Evolutionary conservation across 345 rosid genomes (phyloP), one percentile per base, ranked within the genome.

Genomic region (Populus pruinosa): DNA sequence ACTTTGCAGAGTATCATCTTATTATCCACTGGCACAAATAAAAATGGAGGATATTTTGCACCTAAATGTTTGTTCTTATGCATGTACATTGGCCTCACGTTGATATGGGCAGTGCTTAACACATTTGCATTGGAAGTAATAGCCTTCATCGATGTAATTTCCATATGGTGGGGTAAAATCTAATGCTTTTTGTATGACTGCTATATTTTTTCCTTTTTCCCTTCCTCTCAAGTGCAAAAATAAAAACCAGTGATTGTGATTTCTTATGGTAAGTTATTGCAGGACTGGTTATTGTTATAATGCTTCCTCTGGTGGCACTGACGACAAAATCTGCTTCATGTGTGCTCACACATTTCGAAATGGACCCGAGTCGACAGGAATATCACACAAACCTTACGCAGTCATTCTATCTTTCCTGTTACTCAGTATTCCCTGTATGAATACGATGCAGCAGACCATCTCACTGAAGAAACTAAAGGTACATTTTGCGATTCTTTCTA

Each of bases 401-500:
- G 89, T 84, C 23, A 67, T 89, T 70, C 81, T 89, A 44, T 82
- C 92, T 66, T 86, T 90, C 64, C 89, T 1, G 90, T 89, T 13
- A 90, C 92, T 69, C 90, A 89, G 74, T 90, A 89, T 78, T 90
- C 89, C 13, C 69, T 88, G 2, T 90, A 88, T 35, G 91, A 90
- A 64, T 90, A 90, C 47, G 91, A 88, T 75, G 86, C 92, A 10
- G 90, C 92, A 7, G 94, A 91, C 5, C 92, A 88, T 82, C 76
- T 88, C n/a, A 90, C 94, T 6, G 92, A 90, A 79, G 94, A 90
- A 84, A 90, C 94, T 16, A 90, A 83, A 80, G 91, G 86, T 20
- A 90, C 92, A 8, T 55, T 82, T 87, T 41, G 89, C 91, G 11
- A 90, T 90, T 59, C 92, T 88, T 20, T 80, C 88, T 35, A 88